These are phyloP conservation scores for Colletotrichum horii DNA, from an alignment of 2,329 filamentous ascomycete genomes.

Conservation along the genomic window DNA sequence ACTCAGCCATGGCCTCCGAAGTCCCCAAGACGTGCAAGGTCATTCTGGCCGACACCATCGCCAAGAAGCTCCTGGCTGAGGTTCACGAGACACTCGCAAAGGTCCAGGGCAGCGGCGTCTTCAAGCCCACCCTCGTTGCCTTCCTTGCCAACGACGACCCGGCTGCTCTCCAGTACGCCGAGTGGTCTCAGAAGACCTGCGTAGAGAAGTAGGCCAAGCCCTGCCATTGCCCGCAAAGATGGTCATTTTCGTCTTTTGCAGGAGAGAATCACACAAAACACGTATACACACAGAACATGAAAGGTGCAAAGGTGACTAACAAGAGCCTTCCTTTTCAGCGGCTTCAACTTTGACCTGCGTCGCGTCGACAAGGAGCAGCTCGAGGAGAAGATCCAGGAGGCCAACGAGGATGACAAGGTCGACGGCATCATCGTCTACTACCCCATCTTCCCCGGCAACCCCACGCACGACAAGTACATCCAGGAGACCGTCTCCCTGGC, in stretches of 20 bases:
- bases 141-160: conserved; percentile 94
- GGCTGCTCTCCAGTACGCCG: conserved; percentile 89
- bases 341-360: conserved; percentile 87
- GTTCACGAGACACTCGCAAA: conserved; percentile 77
- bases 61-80: conserved; percentile 80
- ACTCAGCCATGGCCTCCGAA: conserved; percentile 41
- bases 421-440: conserved; percentile 98
- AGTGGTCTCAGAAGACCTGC: conserved; percentile 97
- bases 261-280: background rate
- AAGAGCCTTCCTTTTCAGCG: conserved; percentile 54
- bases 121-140: conserved; percentile 80
- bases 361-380: conserved; percentile 85
- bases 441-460: conserved; percentile 85
- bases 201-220: conserved; percentile 80
- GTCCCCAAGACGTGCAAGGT: conserved; percentile 85
- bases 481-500: conserved; percentile 89
- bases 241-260: background rate
- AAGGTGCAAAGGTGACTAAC: conserved; percentile 10
- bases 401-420: conserved; percentile 78
- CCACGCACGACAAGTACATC: conserved; percentile 89
- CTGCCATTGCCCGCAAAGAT: background rate
- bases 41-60: conserved; percentile 85
- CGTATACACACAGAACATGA: background rate
- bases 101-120: conserved; percentile 61
- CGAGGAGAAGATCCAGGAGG: conserved; percentile 85